Percentiles rank a stretch among this genome's conserved stretches.
phyloP scores from a whole-genome alignment of 2,329 filamentous ascomycete species.

The Pseudogymnoascus sp. region DNA sequence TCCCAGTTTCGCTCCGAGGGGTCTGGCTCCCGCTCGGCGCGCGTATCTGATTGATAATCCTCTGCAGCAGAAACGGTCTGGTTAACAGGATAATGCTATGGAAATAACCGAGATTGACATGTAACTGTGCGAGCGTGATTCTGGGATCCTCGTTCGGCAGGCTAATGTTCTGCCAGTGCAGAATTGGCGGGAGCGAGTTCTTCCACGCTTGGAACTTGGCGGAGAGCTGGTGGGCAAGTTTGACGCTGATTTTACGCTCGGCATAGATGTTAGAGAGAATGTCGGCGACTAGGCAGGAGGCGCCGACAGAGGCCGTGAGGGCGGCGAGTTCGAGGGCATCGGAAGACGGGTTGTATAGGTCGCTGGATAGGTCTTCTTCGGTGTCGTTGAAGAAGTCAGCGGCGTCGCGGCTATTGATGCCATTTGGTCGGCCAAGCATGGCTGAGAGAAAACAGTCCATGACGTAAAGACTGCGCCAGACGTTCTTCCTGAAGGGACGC shows the following conservation, averaged over 20 bases:
- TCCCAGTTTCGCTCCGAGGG: conserved; percentile 26
- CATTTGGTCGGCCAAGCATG: conserved; percentile 51
- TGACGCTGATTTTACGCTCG: conserved; percentile 39
- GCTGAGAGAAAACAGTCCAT: conserved; percentile 55
- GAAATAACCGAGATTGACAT: conserved; percentile 52
- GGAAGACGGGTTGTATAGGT: neutral
- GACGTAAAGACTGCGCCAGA: conserved; percentile 58
- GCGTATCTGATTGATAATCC: neutral
- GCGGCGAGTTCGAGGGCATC: neutral
- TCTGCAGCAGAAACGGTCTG: conserved; percentile 50
- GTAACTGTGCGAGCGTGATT: conserved; percentile 50
- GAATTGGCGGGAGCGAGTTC: conserved; percentile 36
- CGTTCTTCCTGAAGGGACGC: conserved; percentile 39
- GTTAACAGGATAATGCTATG: conserved; percentile 56
- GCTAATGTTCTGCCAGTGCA: conserved; percentile 43
- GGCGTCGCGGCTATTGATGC: conserved; percentile 8
- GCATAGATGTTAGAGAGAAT: neutral
- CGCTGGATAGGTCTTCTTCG: neutral
- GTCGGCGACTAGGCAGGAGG: conserved; percentile 15
- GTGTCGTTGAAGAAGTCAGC: conserved; percentile 9
- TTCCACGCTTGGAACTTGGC: conserved; percentile 45
- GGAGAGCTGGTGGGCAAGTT: conserved; percentile 48
- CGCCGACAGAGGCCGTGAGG: conserved; percentile 10
- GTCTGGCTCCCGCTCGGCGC: neutral
- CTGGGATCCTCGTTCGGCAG: conserved; percentile 34